These are phyloP conservation scores for Colletotrichum musae DNA, from an alignment of 2,329 filamentous ascomycete species.

Conservation along the genomic window DNA sequence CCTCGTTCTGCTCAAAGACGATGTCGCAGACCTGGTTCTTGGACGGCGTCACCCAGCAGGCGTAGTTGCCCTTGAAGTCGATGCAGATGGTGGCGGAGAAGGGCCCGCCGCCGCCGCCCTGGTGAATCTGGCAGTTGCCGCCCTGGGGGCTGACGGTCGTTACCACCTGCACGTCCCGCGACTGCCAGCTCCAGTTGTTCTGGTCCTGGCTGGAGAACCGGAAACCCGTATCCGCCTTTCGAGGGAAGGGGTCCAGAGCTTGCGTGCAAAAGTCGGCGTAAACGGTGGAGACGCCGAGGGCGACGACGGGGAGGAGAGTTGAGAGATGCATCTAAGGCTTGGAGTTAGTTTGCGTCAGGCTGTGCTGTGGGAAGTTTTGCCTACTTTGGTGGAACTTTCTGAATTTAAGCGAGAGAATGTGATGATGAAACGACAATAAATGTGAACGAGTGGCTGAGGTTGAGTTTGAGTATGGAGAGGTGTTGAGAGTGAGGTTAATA, in stretches of 20 bases:
- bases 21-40: conserved; percentile 25
- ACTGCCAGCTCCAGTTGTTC: conserved; percentile 19
- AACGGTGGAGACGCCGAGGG: conserved; percentile 9
- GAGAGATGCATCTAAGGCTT: conserved; percentile 9
- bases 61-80: conserved; percentile 17
- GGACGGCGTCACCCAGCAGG: conserved; percentile 15
- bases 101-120: conserved; percentile 22
- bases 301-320: background rate
- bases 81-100: conserved; percentile 24
- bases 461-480: too few relatives aligned
- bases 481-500: too few relatives aligned
- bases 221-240: conserved; percentile 16
- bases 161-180: conserved; percentile 11
- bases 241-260: background rate
- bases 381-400: background rate
- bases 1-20: conserved; percentile 21
- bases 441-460: too few relatives aligned
- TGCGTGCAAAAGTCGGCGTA: conserved; percentile 19
- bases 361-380: too few relatives aligned
- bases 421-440: background rate
- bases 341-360: background rate
- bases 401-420: background rate
- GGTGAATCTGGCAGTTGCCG: conserved; percentile 17
- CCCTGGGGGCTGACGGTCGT: conserved; percentile 6
- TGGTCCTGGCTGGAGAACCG: background rate